Conservation (phyloP, 148 eudicot species). For the Spergularia marina region DNA sequence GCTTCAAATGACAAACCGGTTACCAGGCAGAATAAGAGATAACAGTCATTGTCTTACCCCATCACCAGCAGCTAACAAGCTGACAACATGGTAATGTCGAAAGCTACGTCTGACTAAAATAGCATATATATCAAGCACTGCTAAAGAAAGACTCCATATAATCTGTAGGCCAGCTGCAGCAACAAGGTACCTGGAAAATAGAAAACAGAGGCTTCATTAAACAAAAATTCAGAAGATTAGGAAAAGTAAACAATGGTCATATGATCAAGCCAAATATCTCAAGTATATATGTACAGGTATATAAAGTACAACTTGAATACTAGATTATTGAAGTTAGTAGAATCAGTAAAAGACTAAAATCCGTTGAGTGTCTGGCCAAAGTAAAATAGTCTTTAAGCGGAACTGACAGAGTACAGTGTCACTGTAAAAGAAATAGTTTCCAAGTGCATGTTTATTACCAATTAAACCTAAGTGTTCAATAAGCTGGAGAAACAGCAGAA, state of each 20-base stretch:
- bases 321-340: no score
- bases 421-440: no score
- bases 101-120: slow-evolving; percentile 68
- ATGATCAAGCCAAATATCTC: not conserved
- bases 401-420: no score
- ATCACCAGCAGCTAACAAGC: slow-evolving; percentile 75
- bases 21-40: not conserved
- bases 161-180: slow-evolving; percentile 83
- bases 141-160: slow-evolving; percentile 72
- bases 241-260: not conserved
- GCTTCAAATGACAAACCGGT: not conserved
- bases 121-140: slow-evolving; percentile 61
- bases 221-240: not conserved
- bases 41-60: slow-evolving; percentile 52
- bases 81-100: slow-evolving; percentile 48
- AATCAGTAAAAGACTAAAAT: no score
- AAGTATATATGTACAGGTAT: not conserved
- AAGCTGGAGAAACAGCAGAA: no score
- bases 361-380: no score
- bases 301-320: no score
- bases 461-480: no score
- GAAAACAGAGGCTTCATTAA: not conserved
- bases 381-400: no score
- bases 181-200: slow-evolving; percentile 65
- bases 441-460: no score